phyloP scores from a whole-genome alignment of 169 alveolate genomes.

The Amoebophrya sp. region DNA sequence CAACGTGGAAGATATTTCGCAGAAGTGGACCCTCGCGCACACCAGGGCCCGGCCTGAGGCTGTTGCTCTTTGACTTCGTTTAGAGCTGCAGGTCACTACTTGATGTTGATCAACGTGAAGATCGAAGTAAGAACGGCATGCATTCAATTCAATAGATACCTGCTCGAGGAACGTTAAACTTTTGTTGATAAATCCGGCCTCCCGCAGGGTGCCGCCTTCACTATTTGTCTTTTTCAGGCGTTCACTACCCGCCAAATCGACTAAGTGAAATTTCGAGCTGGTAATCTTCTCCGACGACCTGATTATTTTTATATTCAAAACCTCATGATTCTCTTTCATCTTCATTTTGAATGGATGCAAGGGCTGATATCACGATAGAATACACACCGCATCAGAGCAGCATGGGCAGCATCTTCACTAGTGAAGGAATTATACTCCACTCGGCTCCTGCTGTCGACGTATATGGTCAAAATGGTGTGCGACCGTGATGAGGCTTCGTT shows the following conservation, averaged over 20 bases:
- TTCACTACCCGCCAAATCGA: conserved; percentile 91
- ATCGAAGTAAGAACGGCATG: too few relatives aligned
- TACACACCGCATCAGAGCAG: too few relatives aligned
- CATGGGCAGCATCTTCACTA: too few relatives aligned
- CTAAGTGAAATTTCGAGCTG: conserved; percentile 73
- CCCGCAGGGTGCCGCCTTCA: conserved; percentile 77
- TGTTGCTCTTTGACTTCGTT: too few relatives aligned
- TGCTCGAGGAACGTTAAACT: conserved; percentile 80
- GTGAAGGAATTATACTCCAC: conserved; percentile 51
- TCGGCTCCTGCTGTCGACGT: conserved; percentile 73
- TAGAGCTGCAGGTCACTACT: too few relatives aligned
- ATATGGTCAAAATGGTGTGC: conserved; percentile 84
- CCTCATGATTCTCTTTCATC: background rate
- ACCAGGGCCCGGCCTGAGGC: too few relatives aligned
- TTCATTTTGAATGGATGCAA: too few relatives aligned
- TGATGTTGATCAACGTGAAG: too few relatives aligned
- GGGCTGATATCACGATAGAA: too few relatives aligned
- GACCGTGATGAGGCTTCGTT: conserved; percentile 80
- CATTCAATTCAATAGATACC: too few relatives aligned
- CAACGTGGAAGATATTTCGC: too few relatives aligned
- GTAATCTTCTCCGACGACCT: conserved; percentile 74
- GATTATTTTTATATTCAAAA: background rate
- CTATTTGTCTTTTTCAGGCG: conserved; percentile 84
- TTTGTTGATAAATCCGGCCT: conserved; percentile 83
- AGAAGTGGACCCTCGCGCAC: too few relatives aligned